Conservation (phyloP, 2,329 filamentous ascomycete species). For the Chaetomiaceae sp. region DNA sequence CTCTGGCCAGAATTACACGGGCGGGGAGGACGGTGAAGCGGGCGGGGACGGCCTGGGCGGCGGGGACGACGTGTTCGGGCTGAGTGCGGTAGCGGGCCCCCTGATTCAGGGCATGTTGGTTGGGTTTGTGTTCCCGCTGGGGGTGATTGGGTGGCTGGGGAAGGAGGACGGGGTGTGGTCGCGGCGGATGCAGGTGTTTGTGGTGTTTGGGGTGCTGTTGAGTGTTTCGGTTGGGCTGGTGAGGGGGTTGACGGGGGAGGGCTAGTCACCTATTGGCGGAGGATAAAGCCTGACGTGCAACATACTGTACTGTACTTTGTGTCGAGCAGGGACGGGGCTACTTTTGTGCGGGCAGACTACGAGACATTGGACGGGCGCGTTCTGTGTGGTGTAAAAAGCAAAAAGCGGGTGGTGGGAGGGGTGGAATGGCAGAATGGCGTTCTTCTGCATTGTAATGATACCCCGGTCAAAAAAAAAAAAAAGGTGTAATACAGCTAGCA, state of each 20-base stretch:
- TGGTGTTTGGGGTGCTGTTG: conserved; percentile 77
- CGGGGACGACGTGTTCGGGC: conserved; percentile 39
- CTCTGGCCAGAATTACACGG: conserved; percentile 26
- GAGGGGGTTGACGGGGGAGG: conserved; percentile 41
- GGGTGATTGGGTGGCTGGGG: conserved; percentile 77
- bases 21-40: conserved; percentile 37
- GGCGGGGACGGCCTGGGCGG: conserved; percentile 30
- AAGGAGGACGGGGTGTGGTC: conserved; percentile 86
- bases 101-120: conserved; percentile 84
- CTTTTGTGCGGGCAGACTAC: no score
- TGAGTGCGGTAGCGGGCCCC: conserved; percentile 65
- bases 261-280: background rate
- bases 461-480: background rate
- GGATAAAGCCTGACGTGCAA: no score
- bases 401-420: no score
- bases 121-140: conserved; percentile 93
- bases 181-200: conserved; percentile 77
- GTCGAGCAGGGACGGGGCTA: no score
- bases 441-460: background rate
- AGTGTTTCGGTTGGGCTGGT: conserved; percentile 74
- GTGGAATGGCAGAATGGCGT: background rate
- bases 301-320: no score
- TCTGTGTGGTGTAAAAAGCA: no score
- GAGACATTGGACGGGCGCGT: no score
- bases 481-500: no score